A percentile compares a stretch with the other conserved stretches of the same genome.
Conservation (phyloP, 1,284 basidiomycete species). For the Cutaneotrichosporon sp. region DNA sequence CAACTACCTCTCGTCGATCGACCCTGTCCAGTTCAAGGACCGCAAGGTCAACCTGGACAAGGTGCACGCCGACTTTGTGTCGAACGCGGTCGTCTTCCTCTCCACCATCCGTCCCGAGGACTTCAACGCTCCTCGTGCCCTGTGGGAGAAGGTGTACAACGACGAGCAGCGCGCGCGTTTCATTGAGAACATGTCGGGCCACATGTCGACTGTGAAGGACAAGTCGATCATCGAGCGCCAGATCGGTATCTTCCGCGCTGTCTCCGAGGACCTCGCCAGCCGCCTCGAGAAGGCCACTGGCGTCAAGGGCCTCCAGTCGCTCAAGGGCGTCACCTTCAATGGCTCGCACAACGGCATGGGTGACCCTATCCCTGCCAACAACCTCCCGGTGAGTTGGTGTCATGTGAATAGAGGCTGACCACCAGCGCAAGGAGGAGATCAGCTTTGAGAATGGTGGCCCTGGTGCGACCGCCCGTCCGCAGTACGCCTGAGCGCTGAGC, state of each 20-base stretch:
- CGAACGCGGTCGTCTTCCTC: constrained; percentile 70
- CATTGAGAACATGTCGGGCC: constrained; percentile 72
- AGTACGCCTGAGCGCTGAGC: neutral
- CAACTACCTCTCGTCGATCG: constrained; percentile 75
- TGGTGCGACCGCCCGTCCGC: neutral
- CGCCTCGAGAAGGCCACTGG: constrained; percentile 73
- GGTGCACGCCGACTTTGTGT: constrained; percentile 73
- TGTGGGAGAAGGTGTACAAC: constrained; percentile 76
- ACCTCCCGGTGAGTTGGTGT: neutral
- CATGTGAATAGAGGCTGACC: neutral
- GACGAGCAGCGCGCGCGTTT: constrained; percentile 68
- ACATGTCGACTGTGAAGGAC: constrained; percentile 68
- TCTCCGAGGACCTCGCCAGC: constrained; percentile 70
- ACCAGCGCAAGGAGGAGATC: neutral
- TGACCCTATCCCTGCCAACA: constrained; percentile 12
- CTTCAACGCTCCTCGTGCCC: constrained; percentile 83
- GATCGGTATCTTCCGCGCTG: constrained; percentile 76
- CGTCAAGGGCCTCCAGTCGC: constrained; percentile 51
- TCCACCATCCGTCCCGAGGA: constrained; percentile 77
- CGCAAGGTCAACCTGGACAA: constrained; percentile 42
- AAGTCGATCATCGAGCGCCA: constrained; percentile 66
- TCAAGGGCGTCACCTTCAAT: constrained; percentile 66
- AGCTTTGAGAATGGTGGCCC: neutral
- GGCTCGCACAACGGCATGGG: constrained; percentile 37
- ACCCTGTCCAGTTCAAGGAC: constrained; percentile 45